Conservation (phyloP, 371 early-diverging fungal species). For the Coemansia sp. region DNA sequence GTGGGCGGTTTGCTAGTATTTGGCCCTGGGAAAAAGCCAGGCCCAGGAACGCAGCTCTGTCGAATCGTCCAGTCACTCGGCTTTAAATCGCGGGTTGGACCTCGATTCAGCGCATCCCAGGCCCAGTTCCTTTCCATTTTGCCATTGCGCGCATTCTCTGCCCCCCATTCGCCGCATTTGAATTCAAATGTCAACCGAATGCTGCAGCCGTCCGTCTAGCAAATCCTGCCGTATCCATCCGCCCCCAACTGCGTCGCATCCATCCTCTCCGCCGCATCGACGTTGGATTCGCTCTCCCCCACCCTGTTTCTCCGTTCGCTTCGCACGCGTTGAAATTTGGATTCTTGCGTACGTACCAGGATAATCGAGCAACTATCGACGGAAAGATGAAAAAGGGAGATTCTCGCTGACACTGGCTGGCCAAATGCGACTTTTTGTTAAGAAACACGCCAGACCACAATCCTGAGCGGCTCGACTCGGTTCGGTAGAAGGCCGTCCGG, state of each 20-base stretch:
- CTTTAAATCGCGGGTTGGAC: too few relatives aligned
- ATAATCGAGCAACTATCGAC: constrained; percentile 28
- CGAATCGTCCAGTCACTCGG: too few relatives aligned
- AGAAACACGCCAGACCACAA: constrained; percentile 24
- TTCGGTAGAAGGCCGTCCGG: not conserved
- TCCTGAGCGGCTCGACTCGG: constrained; percentile 16
- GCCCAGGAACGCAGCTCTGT: too few relatives aligned
- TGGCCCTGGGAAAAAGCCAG: too few relatives aligned
- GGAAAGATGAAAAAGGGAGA: constrained; percentile 7
- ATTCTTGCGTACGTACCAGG: constrained; percentile 20
- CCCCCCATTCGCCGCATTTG: too few relatives aligned
- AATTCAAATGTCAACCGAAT: not conserved
- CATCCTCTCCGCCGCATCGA: not conserved
- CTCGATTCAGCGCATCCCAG: too few relatives aligned
- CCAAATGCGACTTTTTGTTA: not conserved
- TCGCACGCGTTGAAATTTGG: not conserved
- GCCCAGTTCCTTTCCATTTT: too few relatives aligned
- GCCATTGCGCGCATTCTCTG: too few relatives aligned
- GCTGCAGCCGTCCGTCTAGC: not conserved
- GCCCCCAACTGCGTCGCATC: not conserved
- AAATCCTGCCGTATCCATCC: not conserved
- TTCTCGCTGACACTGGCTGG: too few relatives aligned
- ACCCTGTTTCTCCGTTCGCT: not conserved
- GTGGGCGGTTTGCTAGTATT: too few relatives aligned
- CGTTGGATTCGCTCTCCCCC: not conserved